Conservation (phyloP, 192 early-diverging fungal genomes). For the Coemansia sp. region DNA sequence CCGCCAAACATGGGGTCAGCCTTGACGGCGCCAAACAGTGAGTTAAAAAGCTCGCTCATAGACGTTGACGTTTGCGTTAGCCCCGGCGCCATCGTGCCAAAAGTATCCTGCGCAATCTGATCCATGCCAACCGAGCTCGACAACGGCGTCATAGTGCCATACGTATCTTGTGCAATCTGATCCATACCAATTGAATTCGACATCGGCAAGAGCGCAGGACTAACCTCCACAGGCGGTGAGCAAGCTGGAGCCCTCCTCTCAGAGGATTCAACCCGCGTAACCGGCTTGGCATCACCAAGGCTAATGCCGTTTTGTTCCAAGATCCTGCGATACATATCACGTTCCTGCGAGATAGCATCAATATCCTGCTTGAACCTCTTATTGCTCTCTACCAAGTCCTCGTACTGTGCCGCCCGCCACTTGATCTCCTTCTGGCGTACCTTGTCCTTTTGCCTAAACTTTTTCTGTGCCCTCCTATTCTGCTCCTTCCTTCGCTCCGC, state of each 20-base stretch:
- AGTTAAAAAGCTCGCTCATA: constrained; percentile 25
- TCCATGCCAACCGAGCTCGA: constrained; percentile 30
- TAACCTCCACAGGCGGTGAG: background rate
- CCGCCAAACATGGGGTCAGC: constrained; percentile 47
- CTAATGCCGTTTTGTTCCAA: constrained; percentile 41
- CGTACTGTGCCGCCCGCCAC: constrained; percentile 55
- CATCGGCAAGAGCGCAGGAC: background rate
- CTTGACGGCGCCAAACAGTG: constrained; percentile 28
- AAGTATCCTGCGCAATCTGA: constrained; percentile 47
- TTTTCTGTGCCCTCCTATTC: constrained; percentile 55
- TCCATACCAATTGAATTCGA: constrained; percentile 22
- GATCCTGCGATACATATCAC: constrained; percentile 44
- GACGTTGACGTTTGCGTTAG: background rate
- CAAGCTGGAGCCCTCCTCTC: background rate
- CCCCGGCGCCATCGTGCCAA: constrained; percentile 13
- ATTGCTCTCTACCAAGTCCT: constrained; percentile 39
- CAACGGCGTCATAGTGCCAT: constrained; percentile 17
- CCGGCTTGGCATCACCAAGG: constrained; percentile 7
- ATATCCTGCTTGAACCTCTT: constrained; percentile 54
- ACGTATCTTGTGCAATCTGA: constrained; percentile 47
- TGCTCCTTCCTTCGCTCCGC: constrained; percentile 52
- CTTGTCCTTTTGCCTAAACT: constrained; percentile 56
- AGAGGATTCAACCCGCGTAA: background rate
- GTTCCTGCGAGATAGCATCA: constrained; percentile 35
- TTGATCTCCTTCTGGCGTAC: constrained; percentile 55